Evolutionary conservation across 257 asterid genomes (phyloP).

Genomic region (Euphrasia confusa): DNA sequence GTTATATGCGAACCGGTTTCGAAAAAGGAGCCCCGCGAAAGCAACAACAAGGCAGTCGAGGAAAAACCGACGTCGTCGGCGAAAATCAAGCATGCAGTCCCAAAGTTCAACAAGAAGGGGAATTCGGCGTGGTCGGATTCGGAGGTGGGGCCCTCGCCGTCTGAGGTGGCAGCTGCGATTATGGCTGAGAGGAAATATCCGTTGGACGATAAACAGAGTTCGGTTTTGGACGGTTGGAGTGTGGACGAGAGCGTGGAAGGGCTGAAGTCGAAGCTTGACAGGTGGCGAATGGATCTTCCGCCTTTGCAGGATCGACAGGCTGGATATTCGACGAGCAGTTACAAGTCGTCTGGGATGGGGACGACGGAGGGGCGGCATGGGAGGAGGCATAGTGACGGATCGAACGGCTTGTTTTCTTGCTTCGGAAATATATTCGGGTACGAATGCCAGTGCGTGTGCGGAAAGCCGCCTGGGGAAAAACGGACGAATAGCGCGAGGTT

Average conservation of each 20-base stretch:
- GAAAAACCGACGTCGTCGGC: slow-evolving; percentile 37
- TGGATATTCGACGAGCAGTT: slow-evolving; percentile 51
- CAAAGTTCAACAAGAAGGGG: slow-evolving; percentile 27
- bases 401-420: slow-evolving; percentile 62
- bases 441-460: slow-evolving; percentile 84
- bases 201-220: slow-evolving; percentile 60
- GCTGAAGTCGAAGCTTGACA: slow-evolving; percentile 73
- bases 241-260: slow-evolving; percentile 84
- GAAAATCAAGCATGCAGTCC: not conserved
- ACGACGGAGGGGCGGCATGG: slow-evolving; percentile 20
- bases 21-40: slow-evolving; percentile 44
- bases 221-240: slow-evolving; percentile 88
- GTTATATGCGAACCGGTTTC: slow-evolving; percentile 51
- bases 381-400: slow-evolving; percentile 28
- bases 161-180: slow-evolving; percentile 81
- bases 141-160: slow-evolving; percentile 85
- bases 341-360: slow-evolving; percentile 32
- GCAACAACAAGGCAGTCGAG: slow-evolving; percentile 21
- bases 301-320: slow-evolving; percentile 53
- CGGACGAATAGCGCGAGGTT: slow-evolving; percentile 25
- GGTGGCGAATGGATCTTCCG: slow-evolving; percentile 85
- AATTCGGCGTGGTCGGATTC: slow-evolving; percentile 52
- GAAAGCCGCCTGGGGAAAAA: slow-evolving; percentile 49
- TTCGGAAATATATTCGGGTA: slow-evolving; percentile 67
- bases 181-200: slow-evolving; percentile 52